Percentiles rank a stretch among this genome's conserved stretches.
Evolutionary conservation across 23 red algal species (phyloP).

Genomic region (Cyanidium caldarium): DNA sequence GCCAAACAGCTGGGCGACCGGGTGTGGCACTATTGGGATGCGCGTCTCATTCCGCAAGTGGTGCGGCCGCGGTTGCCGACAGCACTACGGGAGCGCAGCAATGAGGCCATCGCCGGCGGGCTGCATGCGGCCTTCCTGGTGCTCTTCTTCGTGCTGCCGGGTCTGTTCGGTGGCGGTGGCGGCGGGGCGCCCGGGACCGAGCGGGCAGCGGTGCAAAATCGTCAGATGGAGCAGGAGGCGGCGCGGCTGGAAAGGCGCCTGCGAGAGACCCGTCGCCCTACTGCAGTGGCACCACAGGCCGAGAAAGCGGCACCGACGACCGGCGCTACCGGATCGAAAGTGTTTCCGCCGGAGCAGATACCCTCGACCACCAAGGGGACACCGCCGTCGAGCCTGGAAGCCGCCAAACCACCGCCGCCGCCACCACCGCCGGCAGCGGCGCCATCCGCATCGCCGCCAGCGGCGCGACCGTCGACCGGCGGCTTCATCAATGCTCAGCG

Average conservation of each 20-base stretch:
- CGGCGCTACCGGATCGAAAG: background rate
- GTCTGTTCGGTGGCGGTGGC: too few species aligned
- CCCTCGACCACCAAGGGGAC: background rate
- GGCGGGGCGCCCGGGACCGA: background rate
- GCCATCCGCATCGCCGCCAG: conserved; percentile 12
- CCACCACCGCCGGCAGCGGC: background rate
- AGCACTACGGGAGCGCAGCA: background rate
- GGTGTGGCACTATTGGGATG: background rate
- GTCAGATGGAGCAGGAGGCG: background rate
- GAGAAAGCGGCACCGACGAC: background rate
- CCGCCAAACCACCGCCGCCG: conserved; percentile 7
- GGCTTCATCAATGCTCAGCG: too few species aligned
- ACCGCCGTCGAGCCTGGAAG: background rate
- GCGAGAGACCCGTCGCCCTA: background rate
- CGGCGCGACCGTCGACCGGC: background rate
- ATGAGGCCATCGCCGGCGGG: background rate
- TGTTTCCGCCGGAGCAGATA: background rate
- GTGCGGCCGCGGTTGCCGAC: background rate
- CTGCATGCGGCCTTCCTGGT: background rate
- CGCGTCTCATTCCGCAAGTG: background rate
- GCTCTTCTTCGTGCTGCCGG: background rate
- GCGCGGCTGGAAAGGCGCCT: background rate
- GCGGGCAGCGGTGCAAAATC: background rate
- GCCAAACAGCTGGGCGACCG: background rate
- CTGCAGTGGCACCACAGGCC: too few species aligned